A percentile compares a stretch with the other conserved stretches of the same genome.
Conservation (phyloP, 75 land plant genomes). For the Pseudotsuga menziesii region DNA sequence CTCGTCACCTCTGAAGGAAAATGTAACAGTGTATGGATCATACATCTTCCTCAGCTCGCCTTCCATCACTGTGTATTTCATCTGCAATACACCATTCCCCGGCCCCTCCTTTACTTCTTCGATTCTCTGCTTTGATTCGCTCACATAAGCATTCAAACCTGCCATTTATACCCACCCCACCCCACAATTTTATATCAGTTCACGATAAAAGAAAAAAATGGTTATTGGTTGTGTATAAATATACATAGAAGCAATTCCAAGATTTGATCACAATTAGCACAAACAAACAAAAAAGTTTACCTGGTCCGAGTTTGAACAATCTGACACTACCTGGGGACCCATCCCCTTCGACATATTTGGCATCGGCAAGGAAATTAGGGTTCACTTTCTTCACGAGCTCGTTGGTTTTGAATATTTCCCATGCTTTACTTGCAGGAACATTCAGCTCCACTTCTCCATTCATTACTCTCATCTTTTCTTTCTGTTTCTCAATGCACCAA, state of each 20-base stretch:
- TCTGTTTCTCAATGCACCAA: background rate
- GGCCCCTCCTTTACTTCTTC: slow-evolving; percentile 22
- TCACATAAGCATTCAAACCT: slow-evolving; percentile 28
- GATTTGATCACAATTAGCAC: background rate
- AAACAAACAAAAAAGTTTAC: background rate
- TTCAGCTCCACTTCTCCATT: slow-evolving; percentile 32
- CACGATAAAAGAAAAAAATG: no score
- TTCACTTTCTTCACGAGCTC: slow-evolving; percentile 24
- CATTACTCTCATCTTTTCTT: slow-evolving; percentile 26
- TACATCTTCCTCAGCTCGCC: slow-evolving; percentile 33
- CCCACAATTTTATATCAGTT: no score
- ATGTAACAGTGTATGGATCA: slow-evolving; percentile 37
- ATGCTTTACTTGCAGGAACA: slow-evolving; percentile 30
- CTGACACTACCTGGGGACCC: slow-evolving; percentile 42
- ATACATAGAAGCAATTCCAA: background rate
- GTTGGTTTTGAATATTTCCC: slow-evolving; percentile 42
- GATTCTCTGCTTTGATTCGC: slow-evolving; percentile 35
- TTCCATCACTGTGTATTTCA: slow-evolving; percentile 18
- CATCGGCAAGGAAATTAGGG: slow-evolving; percentile 28
- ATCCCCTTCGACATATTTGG: slow-evolving; percentile 35
- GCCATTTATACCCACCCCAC: background rate
- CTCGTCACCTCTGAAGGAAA: slow-evolving; percentile 20
- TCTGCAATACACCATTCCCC: background rate
- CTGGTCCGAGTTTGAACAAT: slow-evolving; percentile 2
- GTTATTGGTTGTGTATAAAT: no score